Evolutionary conservation across 1,284 basidiomycete genomes (phyloP), one percentile per base, ranked within the genome.

Genomic region (Mycosarcoma mackinlayi): DNA sequence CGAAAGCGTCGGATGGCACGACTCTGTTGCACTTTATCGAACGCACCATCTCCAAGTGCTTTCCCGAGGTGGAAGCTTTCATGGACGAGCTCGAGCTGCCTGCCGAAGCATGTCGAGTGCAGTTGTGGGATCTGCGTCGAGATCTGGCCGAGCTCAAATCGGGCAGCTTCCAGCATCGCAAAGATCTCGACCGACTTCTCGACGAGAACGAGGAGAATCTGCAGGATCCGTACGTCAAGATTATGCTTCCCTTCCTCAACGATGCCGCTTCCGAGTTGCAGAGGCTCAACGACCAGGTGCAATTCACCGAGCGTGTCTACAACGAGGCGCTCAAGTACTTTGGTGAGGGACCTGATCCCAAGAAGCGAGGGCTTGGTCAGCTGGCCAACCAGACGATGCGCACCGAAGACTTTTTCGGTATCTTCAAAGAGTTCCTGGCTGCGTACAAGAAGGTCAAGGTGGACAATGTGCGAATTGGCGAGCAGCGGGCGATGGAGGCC

Each of bases 11-110:
- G 7, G 81, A 83, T 87, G 92, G 55, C 90, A 94, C 81, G 91
- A 98, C 95, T 0, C 86, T 98, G 37, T 86, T 98, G 8, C 95
- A 98, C 83, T 98, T 98, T 86, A 84, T 98, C 49, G 94, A 98
- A 81, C 87, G 90, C 50, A 95, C 93, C 0, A 89, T 98, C 6
- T 86, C 89, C 10, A 91, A 90, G 75, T 90, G 94, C 76, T 98
- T 98, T 85, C 90, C 90, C 10, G 87, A 90, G 34, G 92, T 96
- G 85, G 91, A 92, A 78, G 86, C 86, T 3, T 98, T 98, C 84
- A 83, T 97, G 41, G 90, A 94, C 8, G 95, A 98, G 84, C 86
- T 98, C 24, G 87, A 87, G 52, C 91, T 90, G 77, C 94, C 95
- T 0, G 90, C 93, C 2, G 94, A 96, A 75, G 94, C 94, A 1